Percentiles rank a stretch among this genome's conserved stretches.
phyloP scores from a whole-genome alignment of 2,329 filamentous ascomycete genomes.

The Botrytis fabae region DNA sequence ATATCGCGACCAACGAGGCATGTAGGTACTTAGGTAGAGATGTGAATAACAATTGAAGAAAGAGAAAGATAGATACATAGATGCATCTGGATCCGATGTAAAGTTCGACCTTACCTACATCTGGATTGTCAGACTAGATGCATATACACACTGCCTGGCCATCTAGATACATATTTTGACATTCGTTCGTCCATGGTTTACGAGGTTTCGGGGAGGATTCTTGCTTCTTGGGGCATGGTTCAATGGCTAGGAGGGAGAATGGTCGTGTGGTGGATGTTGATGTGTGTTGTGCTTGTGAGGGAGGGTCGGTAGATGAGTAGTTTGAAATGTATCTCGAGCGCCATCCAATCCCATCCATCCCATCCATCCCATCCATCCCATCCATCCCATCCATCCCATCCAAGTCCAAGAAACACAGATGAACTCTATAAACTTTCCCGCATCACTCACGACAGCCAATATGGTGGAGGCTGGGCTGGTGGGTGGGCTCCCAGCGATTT shows the following conservation, averaged over 20 bases:
- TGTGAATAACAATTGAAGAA: neutral
- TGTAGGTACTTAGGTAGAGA: no score
- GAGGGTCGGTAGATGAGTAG: neutral
- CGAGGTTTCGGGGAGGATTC: neutral
- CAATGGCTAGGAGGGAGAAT: neutral
- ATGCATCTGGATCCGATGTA: neutral
- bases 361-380: neutral
- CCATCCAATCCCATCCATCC: neutral
- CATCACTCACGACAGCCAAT: neutral
- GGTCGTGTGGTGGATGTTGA: neutral
- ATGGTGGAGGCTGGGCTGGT: neutral
- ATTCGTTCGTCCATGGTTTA: neutral
- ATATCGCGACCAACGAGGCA: neutral
- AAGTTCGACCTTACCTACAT: neutral
- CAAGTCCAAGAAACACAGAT: neutral
- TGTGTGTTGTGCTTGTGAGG: neutral
- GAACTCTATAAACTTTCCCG: neutral
- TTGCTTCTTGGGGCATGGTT: neutral
- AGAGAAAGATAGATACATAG: neutral
- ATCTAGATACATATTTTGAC: neutral
- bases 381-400: neutral
- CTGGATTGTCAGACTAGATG: neutral
- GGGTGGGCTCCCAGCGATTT: neutral
- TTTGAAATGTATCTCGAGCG: no score
- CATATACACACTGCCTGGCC: neutral